Evolutionary conservation across 1,284 basidiomycete species (phyloP), one percentile per base, ranked within the genome.

Genomic region (Leccinum pachyderme): DNA sequence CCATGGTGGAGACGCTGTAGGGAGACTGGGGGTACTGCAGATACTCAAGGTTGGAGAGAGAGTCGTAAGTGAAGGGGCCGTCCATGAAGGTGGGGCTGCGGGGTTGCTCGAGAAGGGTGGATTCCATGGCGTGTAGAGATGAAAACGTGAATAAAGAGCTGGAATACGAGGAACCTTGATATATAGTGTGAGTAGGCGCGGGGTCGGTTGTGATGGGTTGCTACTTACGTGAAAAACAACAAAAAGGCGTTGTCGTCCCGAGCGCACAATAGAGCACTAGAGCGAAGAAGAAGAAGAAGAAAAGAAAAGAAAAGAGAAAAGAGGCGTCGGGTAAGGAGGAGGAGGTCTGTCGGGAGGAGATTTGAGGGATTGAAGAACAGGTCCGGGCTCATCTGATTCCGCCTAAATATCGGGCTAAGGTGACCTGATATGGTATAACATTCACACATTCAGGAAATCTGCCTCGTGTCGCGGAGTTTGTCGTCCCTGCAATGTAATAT

Each of bases 41-140:
- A 61, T 78, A 79, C 59, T 78, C 70, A 24, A 75, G 69, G 60
- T 71, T 77, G 62, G 77, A 77, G 64, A 87, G 80, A 63, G 86
- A 75, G 73, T 79, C 74, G 66, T 84, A 83, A 65, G 77, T 74
- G 71, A 82, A 83, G 58, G 82, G 69, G 63, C 74, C 72, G 64
- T 87, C 84, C 72, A 86, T 79, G 68, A 78, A 76, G 69, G 73
- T 66, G 63, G 75, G 69, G 73, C 66, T 72, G 71, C 73, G 73
- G 50, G 73, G 70, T 74, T 78, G 75, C 71, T 79, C 76, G 70
- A 79, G 75, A 59, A 78, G 74, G 47, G 73, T 76, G 52, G 75
- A 74, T 63, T 81, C 78, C 78, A 80, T 80, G 52, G 61, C 60
- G 61, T 59, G 46, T 27, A 53, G 56, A 46, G 63, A 69, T 68